phyloP scores from a whole-genome alignment of 2,329 filamentous ascomycete genomes.

The Chaetomiaceae sp. region DNA sequence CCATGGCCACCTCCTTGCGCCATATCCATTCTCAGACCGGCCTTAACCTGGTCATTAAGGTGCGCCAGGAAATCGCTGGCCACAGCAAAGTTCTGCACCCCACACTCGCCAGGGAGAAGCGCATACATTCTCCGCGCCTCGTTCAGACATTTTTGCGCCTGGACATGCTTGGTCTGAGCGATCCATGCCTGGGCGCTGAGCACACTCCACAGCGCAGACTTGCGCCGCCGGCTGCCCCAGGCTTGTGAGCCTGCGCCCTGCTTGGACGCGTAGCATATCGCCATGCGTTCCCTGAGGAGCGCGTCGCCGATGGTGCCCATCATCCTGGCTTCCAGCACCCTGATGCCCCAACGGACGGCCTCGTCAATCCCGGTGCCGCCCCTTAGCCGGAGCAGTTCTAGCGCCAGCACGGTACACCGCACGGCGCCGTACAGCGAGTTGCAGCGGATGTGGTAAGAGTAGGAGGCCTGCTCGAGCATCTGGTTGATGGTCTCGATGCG shows the following conservation, averaged over 20 bases:
- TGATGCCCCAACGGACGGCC: slow-evolving; percentile 77
- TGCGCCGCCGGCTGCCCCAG: slow-evolving; percentile 71
- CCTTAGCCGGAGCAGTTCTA: slow-evolving; percentile 78
- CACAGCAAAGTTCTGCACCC: slow-evolving; percentile 46
- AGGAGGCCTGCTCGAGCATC: slow-evolving; percentile 84
- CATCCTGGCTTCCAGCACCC: slow-evolving; percentile 73
- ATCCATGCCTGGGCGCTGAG: slow-evolving; percentile 83
- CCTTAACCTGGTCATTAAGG: slow-evolving; percentile 47
- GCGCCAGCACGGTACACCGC: slow-evolving; percentile 66
- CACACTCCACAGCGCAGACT: slow-evolving; percentile 85
- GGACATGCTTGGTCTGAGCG: slow-evolving; percentile 67
- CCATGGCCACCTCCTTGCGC: slow-evolving; percentile 18
- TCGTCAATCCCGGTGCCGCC: slow-evolving; percentile 79
- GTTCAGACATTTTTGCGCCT: slow-evolving; percentile 73
- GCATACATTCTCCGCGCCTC: slow-evolving; percentile 58
- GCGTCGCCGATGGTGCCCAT: slow-evolving; percentile 73
- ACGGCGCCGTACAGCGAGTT: slow-evolving; percentile 74
- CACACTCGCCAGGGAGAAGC: slow-evolving; percentile 45
- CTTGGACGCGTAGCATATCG: slow-evolving; percentile 76
- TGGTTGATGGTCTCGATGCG: slow-evolving; percentile 78
- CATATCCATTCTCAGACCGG: slow-evolving; percentile 37
- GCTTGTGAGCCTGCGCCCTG: slow-evolving; percentile 59
- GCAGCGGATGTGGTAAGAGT: slow-evolving; percentile 87
- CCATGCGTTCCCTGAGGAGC: slow-evolving; percentile 79
- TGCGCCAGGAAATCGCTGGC: slow-evolving; percentile 51